These are phyloP conservation scores for Laguncularia racemosa DNA, from an alignment of 345 rosid species.

Conservation along the genomic window DNA sequence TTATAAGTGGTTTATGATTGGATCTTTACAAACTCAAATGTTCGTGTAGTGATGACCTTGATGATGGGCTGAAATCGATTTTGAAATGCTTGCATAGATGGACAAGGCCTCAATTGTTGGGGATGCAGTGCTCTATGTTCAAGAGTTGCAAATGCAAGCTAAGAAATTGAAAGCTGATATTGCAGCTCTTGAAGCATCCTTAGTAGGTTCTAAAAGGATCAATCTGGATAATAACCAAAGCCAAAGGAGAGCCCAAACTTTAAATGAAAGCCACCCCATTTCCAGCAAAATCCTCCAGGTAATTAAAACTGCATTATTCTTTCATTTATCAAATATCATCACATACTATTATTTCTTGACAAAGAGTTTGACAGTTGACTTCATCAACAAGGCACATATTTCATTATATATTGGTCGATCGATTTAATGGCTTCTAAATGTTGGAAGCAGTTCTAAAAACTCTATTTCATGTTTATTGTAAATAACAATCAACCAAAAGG, in stretches of 20 bases:
- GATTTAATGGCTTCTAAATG: too few relatives aligned
- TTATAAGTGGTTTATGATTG: too few relatives aligned
- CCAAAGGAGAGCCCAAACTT: conserved; percentile 16
- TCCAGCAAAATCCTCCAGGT: conserved; percentile 60
- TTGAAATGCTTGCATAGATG: conserved; percentile 40
- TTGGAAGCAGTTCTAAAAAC: too few relatives aligned
- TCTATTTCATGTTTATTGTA: too few relatives aligned
- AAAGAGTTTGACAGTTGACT: background rate
- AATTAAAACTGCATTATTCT: background rate
- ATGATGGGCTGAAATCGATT: too few relatives aligned
- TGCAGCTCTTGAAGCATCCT: conserved; percentile 50
- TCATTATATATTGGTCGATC: too few relatives aligned
- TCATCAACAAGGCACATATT: background rate
- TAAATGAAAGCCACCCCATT: conserved; percentile 15
- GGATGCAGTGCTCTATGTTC: conserved; percentile 67
- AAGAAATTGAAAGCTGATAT: conserved; percentile 65
- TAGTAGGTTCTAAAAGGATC: conserved; percentile 19
- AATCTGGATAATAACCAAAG: conserved; percentile 9
- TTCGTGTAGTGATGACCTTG: too few relatives aligned
- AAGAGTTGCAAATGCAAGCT: conserved; percentile 64
- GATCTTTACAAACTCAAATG: too few relatives aligned
- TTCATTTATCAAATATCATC: background rate
- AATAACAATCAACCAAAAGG: too few relatives aligned
- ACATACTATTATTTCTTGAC: background rate
- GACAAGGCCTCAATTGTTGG: conserved; percentile 93